phyloP scores from a whole-genome alignment of 495 filamentous ascomycete genomes.

The Clavariopsis aquatica region DNA sequence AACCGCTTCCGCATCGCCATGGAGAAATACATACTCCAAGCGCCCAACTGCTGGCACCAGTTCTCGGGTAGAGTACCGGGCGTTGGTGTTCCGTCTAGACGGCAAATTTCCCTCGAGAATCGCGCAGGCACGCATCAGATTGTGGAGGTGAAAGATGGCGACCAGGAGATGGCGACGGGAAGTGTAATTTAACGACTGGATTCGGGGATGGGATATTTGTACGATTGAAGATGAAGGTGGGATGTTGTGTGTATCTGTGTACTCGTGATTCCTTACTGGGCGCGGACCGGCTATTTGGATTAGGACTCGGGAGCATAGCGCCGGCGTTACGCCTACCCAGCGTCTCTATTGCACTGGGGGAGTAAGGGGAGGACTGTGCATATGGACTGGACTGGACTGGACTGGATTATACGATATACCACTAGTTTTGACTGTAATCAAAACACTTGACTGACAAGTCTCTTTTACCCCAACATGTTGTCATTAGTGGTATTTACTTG shows the following conservation, averaged over 20 bases:
- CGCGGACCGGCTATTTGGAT: neutral
- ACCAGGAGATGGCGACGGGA: conserved; percentile 22
- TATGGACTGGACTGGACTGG: neutral
- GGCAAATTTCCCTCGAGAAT: neutral
- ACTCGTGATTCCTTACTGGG: neutral
- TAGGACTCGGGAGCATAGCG: conserved; percentile 6
- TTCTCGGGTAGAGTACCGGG: conserved; percentile 45
- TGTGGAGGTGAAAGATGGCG: conserved; percentile 18
- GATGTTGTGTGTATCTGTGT: neutral
- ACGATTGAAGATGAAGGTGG: neutral
- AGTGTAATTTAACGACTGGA: conserved; percentile 13
- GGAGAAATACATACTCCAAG: conserved; percentile 81
- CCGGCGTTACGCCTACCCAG: neutral
- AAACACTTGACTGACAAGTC: neutral
- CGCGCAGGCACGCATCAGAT: conserved; percentile 9
- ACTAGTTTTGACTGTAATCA: neutral
- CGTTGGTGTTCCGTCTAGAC: neutral
- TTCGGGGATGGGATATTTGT: neutral
- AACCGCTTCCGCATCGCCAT: conserved; percentile 94
- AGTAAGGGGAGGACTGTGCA: neutral
- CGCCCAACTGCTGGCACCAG: conserved; percentile 75
- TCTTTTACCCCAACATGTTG: too few species aligned
- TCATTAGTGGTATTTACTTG: too few species aligned
- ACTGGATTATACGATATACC: conserved; percentile 1
- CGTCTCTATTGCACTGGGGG: neutral